phyloP scores from a whole-genome alignment of 371 early-diverging fungal genomes.

The Mortierella sp. region DNA sequence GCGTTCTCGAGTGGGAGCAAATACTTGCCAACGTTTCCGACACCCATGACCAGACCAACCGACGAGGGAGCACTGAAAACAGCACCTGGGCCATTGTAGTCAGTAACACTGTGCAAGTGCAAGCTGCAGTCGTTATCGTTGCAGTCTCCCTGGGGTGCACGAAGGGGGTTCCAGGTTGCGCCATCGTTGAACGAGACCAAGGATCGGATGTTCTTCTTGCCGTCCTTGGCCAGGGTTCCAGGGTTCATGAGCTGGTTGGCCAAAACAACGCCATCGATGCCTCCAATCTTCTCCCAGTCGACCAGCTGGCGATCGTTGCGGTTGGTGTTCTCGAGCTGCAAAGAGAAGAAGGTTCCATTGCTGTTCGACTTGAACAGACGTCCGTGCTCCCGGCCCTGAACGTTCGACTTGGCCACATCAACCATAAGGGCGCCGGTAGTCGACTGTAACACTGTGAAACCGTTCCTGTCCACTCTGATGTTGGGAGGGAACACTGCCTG shows the following conservation, averaged over 20 bases:
- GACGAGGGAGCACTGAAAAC: constrained; percentile 82
- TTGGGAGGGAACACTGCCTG: constrained; percentile 86
- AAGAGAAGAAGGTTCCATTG: constrained; percentile 83
- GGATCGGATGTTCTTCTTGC: constrained; percentile 76
- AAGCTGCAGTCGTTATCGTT: constrained; percentile 70
- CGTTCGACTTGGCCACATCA: constrained; percentile 75
- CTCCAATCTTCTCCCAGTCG: constrained; percentile 93
- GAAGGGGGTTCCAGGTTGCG: constrained; percentile 76
- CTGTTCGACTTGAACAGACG: constrained; percentile 87
- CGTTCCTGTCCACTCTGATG: constrained; percentile 60
- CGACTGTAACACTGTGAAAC: constrained; percentile 84
- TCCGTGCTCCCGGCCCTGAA: constrained; percentile 76
- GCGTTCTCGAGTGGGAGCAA: constrained; percentile 72
- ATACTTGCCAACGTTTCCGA: constrained; percentile 87
- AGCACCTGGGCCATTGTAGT: constrained; percentile 71
- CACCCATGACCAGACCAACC: constrained; percentile 90
- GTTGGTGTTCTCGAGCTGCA: constrained; percentile 84
- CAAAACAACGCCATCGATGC: constrained; percentile 87
- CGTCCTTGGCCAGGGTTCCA: constrained; percentile 68
- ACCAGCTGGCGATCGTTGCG: constrained; percentile 80
- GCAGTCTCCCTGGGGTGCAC: constrained; percentile 71
- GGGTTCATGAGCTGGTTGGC: constrained; percentile 90
- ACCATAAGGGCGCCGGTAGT: constrained; percentile 78
- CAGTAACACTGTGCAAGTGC: constrained; percentile 82
- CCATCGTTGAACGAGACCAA: constrained; percentile 93